phyloP scores from a whole-genome alignment of 2,329 filamentous ascomycete genomes.

The Amesomyces nigricolor region DNA sequence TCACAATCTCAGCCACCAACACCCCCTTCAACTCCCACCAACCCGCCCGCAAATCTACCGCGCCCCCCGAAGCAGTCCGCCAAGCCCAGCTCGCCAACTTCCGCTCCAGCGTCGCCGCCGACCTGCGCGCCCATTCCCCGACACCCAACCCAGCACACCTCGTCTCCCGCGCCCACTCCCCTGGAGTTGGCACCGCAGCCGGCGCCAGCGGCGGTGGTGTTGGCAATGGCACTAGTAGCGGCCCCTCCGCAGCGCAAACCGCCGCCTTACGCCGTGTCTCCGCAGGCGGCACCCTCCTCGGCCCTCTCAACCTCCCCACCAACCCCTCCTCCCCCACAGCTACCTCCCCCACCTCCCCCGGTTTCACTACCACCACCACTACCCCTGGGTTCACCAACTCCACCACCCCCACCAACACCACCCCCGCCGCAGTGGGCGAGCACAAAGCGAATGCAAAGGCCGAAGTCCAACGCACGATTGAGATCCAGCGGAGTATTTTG shows the following conservation, averaged over 20 bases:
- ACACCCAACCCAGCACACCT: slow-evolving; percentile 15
- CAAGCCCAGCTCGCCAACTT: slow-evolving; percentile 61
- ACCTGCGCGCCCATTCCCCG: slow-evolving; percentile 45
- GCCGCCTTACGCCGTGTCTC: background rate
- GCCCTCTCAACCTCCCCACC: no score
- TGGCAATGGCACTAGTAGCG: no score
- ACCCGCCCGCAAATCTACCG: slow-evolving; percentile 42
- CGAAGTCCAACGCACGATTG: slow-evolving; percentile 43
- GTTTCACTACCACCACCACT: no score
- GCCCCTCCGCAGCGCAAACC: background rate
- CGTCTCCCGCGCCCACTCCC: background rate
- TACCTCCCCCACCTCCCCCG: no score
- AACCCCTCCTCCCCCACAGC: no score
- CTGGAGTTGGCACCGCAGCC: no score
- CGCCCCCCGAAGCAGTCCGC: slow-evolving; percentile 38
- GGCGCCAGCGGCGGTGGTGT: no score
- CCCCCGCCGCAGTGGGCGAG: no score
- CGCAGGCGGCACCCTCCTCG: slow-evolving; percentile 9
- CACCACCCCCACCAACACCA: no score
- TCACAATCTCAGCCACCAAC: slow-evolving; percentile 31
- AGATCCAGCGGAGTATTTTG: slow-evolving; percentile 50
- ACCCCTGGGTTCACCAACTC: no score
- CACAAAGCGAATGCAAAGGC: background rate
- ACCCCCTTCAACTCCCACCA: slow-evolving; percentile 50
- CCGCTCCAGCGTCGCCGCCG: slow-evolving; percentile 58